Percentiles rank a stretch among this genome's conserved stretches.
phyloP scores from a whole-genome alignment of 257 asterid species.

The Penstemon davidsonii region DNA sequence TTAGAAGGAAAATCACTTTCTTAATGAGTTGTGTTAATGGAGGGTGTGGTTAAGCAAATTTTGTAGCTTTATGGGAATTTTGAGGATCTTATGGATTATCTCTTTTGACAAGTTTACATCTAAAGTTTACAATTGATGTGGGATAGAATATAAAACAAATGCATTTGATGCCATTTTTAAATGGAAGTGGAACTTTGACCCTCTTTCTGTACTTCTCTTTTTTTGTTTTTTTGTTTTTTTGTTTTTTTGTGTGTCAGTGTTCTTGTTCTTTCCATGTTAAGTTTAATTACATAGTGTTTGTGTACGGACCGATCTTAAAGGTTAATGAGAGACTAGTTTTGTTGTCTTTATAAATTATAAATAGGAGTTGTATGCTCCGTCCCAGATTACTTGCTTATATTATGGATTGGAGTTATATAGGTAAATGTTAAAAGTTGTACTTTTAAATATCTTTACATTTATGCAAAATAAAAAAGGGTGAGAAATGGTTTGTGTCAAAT shows the following conservation, averaged over 20 bases:
- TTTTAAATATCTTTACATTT: too few relatives aligned
- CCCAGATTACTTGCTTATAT: too few relatives aligned
- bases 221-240: too few relatives aligned
- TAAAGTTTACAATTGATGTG: not conserved
- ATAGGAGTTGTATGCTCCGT: too few relatives aligned
- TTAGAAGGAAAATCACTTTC: conserved; percentile 20
- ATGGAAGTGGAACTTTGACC: not conserved
- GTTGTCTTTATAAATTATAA: too few relatives aligned
- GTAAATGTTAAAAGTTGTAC: too few relatives aligned
- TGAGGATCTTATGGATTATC: conserved; percentile 4
- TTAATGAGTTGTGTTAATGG: conserved; percentile 29
- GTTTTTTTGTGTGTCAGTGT: not conserved
- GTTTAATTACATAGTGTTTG: too few relatives aligned
- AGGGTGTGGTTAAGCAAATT: conserved; percentile 40
- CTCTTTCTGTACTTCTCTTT: not conserved
- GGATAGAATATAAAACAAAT: not conserved
- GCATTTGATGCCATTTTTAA: not conserved
- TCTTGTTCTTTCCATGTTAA: not conserved
- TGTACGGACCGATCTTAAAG: too few relatives aligned
- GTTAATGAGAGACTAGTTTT: too few relatives aligned
- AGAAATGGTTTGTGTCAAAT: too few relatives aligned
- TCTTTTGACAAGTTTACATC: not conserved
- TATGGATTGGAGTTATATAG: too few relatives aligned
- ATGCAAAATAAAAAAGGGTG: too few relatives aligned
- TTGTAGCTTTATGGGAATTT: conserved; percentile 34